Percentiles rank a stretch among this genome's conserved stretches.
Evolutionary conservation across 768 basidiomycete genomes (phyloP).

Genomic region (Phaffia australis): DNA sequence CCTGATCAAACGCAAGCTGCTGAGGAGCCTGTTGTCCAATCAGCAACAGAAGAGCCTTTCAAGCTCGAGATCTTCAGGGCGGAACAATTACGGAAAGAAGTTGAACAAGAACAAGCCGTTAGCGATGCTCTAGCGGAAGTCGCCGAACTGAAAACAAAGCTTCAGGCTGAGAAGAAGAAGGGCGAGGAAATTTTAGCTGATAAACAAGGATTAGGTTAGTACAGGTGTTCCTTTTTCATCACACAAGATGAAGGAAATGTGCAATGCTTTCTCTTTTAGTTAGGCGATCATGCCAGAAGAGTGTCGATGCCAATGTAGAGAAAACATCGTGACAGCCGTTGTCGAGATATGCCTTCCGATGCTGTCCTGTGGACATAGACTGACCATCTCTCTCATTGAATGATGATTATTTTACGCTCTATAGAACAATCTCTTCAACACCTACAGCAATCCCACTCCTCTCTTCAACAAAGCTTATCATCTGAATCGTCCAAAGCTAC

Average conservation of each 20-base stretch:
- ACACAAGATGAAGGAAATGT: too few species aligned
- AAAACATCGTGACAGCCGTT: too few species aligned
- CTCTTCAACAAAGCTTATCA: not conserved
- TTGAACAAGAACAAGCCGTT: constrained; percentile 73
- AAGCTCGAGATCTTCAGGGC: constrained; percentile 64
- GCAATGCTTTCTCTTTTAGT: not conserved
- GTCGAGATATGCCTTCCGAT: too few species aligned
- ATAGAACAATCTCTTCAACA: constrained; percentile 22
- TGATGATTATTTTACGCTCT: not conserved
- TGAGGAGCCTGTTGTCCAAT: too few species aligned
- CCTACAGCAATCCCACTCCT: constrained; percentile 13
- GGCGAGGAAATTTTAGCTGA: constrained; percentile 47
- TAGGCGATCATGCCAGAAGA: not conserved
- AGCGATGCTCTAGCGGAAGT: constrained; percentile 61
- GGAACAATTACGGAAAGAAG: constrained; percentile 57
- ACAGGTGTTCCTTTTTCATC: constrained; percentile 43
- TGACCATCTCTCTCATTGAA: not conserved
- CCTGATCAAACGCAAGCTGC: too few species aligned
- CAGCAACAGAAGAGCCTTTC: not conserved
- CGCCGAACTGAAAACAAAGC: constrained; percentile 51
- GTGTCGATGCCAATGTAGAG: not conserved
- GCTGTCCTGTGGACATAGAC: not conserved
- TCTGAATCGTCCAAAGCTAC: constrained; percentile 15
- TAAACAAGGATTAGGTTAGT: constrained; percentile 31
- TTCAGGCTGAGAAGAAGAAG: constrained; percentile 50